A percentile compares a stretch with the other conserved stretches of the same genome.
Evolutionary conservation across 176 grass and related monocot genomes (phyloP).

Genomic region (Zoysia pacifica): DNA sequence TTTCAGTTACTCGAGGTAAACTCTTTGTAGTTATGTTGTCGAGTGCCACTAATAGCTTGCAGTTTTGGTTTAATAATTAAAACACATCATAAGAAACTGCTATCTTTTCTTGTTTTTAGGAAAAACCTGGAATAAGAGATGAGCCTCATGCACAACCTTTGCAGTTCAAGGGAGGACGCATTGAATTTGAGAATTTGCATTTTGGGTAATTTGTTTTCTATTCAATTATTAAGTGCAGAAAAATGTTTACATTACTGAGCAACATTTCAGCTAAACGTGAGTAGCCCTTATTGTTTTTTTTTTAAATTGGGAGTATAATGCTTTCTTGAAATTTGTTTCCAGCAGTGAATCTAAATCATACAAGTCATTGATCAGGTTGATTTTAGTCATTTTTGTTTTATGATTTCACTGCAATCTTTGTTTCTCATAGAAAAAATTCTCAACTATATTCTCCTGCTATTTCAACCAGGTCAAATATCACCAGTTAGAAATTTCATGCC

Average conservation of each 20-base stretch:
- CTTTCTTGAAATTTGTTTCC: slow-evolving; percentile 10
- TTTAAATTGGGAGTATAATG: slow-evolving; percentile 27
- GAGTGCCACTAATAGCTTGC: slow-evolving; percentile 1
- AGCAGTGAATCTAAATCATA: slow-evolving; percentile 26
- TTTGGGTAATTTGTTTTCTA: slow-evolving; percentile 72
- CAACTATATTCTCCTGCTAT: slow-evolving; percentile 1
- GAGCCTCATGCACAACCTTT: slow-evolving; percentile 72
- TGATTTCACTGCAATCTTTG: slow-evolving; percentile 12
- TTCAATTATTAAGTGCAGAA: slow-evolving; percentile 21
- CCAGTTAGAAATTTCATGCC: not conserved
- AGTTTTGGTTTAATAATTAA: slow-evolving; percentile 47
- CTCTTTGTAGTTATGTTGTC: slow-evolving; percentile 14
- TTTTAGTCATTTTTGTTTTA: slow-evolving; percentile 30
- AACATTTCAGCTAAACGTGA: slow-evolving; percentile 26
- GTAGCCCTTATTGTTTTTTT: not conserved
- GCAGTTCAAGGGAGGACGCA: slow-evolving; percentile 77
- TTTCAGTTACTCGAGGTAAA: slow-evolving; percentile 97
- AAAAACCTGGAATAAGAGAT: slow-evolving; percentile 87
- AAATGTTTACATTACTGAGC: slow-evolving; percentile 7
- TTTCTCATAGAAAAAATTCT: slow-evolving; percentile 31
- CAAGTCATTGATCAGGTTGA: slow-evolving; percentile 22
- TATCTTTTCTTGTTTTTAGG: slow-evolving; percentile 53
- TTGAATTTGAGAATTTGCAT: slow-evolving; percentile 89
- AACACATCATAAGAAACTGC: slow-evolving; percentile 28
- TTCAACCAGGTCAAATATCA: slow-evolving; percentile 26